phyloP scores from a whole-genome alignment of 306 rosid species.

The Corylus heterophylla region DNA sequence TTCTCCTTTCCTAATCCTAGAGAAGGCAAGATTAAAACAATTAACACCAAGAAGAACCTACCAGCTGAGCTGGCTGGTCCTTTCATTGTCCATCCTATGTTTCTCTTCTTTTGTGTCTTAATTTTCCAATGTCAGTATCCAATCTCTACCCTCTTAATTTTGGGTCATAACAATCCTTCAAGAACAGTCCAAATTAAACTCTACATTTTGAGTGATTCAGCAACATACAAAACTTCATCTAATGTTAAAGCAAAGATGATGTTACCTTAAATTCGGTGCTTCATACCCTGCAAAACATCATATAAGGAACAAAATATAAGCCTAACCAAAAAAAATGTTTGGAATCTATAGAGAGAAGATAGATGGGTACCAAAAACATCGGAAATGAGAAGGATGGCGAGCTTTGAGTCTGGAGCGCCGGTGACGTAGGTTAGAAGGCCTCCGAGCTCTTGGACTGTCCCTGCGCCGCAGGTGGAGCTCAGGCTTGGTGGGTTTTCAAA shows the following conservation, averaged over 20 bases:
- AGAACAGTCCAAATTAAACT: not conserved
- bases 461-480: slow-evolving; percentile 37
- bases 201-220: not conserved
- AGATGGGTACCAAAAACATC: slow-evolving; percentile 47
- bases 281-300: slow-evolving; percentile 58
- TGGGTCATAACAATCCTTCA: not conserved
- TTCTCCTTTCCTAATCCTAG: not conserved
- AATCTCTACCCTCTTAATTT: not conserved
- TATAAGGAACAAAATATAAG: not conserved
- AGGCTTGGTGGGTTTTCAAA: slow-evolving; percentile 41
- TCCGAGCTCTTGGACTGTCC: slow-evolving; percentile 38
- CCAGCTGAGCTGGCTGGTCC: too few species aligned
- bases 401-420: slow-evolving; percentile 44
- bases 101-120: too few species aligned
- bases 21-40: not conserved
- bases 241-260: not conserved
- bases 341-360: slow-evolving; percentile 1
- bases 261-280: slow-evolving; percentile 61
- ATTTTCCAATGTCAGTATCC: not conserved
- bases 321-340: too few species aligned
- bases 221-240: not conserved
- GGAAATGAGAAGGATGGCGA: slow-evolving; percentile 50
- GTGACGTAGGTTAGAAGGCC: slow-evolving; percentile 44
- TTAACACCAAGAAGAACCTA: too few species aligned
- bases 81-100: too few species aligned